phyloP scores from a whole-genome alignment of 345 rosid species.

The Populus pruinosa region DNA sequence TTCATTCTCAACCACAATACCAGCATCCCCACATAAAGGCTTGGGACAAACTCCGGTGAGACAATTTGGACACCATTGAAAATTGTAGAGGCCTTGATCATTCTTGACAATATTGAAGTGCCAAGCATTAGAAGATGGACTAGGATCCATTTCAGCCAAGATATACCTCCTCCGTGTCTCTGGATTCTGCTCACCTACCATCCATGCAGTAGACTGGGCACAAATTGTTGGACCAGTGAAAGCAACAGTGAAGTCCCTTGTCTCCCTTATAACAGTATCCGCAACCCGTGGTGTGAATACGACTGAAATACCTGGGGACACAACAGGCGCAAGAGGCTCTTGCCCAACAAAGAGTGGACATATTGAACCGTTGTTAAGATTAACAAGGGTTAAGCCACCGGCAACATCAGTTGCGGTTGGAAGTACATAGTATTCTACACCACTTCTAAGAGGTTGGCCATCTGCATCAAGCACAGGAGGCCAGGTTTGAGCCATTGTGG shows the following conservation, averaged over 20 bases:
- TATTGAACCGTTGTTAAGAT: neutral
- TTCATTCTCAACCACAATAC: constrained; percentile 2
- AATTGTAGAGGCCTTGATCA: neutral
- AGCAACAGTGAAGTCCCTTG: neutral
- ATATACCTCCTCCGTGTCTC: constrained; percentile 16
- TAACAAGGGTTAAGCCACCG: constrained; percentile 6
- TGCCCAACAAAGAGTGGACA: constrained; percentile 9
- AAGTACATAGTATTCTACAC: constrained; percentile 1
- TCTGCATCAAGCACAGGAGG: constrained; percentile 1
- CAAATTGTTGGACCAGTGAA: constrained; percentile 4
- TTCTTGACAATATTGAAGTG: constrained; percentile 12
- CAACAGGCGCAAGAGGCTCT: neutral
- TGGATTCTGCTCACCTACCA: constrained; percentile 7
- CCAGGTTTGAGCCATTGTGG: constrained; percentile 2
- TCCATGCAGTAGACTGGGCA: constrained; percentile 7
- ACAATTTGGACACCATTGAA: constrained; percentile 16
- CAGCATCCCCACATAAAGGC: constrained; percentile 14
- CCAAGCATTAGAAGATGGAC: neutral
- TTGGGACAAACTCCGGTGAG: neutral
- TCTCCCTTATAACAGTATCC: neutral
- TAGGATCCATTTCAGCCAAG: neutral
- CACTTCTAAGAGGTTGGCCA: neutral
- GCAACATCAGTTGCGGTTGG: constrained; percentile 16
- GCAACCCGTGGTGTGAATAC: neutral
- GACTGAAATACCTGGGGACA: neutral